Base-by-base conservation (phyloP, 2,329 filamentous ascomycete species). In the Cryphonectria japonica region DNA sequence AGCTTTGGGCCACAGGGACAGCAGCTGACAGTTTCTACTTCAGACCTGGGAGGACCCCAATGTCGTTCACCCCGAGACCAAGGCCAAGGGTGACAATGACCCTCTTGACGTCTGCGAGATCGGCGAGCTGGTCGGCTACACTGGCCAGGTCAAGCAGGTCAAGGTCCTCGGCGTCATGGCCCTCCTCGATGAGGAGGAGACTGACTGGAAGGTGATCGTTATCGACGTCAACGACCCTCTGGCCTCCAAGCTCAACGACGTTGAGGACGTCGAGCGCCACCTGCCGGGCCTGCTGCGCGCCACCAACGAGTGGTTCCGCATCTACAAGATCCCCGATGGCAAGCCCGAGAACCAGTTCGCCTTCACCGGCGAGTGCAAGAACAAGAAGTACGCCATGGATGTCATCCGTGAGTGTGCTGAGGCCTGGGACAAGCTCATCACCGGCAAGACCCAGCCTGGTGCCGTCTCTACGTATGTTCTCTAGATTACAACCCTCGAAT, bases 311-410 rank as follows among this genome's bases (percentile, higher is more conserved):
- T 99, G 96, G 96, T 99, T 99, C 94, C 94, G 96, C 84, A 99
- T 99, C 90, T 99, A 99, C 92, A 99, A 99, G 90, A 99, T 99
- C 85, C 96, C 96, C 81, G 96, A 99, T 82, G 96, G 96, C 88
- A 99, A 99, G 94, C 95, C 95, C 79, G 96, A 99, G 92, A 99
- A 99, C 91, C 96, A 98, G 87, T 99, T 99, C 81, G 96, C 96
- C 79, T 99, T 99, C 88, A 98, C 95, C 72, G 96, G 96, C 87
- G 96, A 99, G 89, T 98, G 95, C 93, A 99, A 99, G 92, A 99
- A 99, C 92, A 97, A 95, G 91, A 94, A 92, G 92, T 98, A 98
- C 84, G 96, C 96, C 82, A 92, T 92, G 83, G 96, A 99, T 75
- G 93, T 99, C 80, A 90, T 99, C 82, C 93, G 92, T 77, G 96